Conservation (phyloP, 345 rosid species). For the Durio zibethinus region DNA sequence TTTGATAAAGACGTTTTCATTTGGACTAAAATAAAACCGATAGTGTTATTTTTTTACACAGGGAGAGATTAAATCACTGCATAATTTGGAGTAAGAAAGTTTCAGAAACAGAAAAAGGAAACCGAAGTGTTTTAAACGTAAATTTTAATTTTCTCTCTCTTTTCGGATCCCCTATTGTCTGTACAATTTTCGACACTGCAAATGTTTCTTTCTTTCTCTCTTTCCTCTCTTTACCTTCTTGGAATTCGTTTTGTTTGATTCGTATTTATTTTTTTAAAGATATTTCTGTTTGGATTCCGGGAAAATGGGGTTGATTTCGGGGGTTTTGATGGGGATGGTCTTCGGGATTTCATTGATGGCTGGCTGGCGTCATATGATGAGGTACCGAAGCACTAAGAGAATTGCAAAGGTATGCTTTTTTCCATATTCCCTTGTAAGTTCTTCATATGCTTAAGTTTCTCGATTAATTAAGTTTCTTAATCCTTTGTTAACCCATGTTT, state of each 20-base stretch:
- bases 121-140: neutral
- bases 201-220: constrained; percentile 7
- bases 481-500: neutral
- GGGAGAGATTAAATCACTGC: neutral
- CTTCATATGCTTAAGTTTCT: neutral
- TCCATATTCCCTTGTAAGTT: neutral
- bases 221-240: neutral
- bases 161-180: constrained; percentile 9
- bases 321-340: constrained; percentile 72
- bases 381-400: constrained; percentile 76
- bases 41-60: neutral
- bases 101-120: neutral
- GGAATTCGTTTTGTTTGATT: constrained; percentile 13
- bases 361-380: constrained; percentile 93
- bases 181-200: neutral
- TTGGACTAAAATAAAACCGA: neutral
- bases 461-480: neutral
- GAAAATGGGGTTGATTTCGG: constrained; percentile 91
- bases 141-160: neutral
- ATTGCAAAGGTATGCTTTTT: constrained; percentile 57
- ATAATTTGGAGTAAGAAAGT: constrained; percentile 4
- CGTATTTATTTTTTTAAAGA: neutral
- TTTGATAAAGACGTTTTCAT: neutral
- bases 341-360: constrained; percentile 92
- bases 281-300: constrained; percentile 21